These are phyloP conservation scores for Nelumbo lutea DNA, from an alignment of 164 flowering plant species.

Conservation along the genomic window DNA sequence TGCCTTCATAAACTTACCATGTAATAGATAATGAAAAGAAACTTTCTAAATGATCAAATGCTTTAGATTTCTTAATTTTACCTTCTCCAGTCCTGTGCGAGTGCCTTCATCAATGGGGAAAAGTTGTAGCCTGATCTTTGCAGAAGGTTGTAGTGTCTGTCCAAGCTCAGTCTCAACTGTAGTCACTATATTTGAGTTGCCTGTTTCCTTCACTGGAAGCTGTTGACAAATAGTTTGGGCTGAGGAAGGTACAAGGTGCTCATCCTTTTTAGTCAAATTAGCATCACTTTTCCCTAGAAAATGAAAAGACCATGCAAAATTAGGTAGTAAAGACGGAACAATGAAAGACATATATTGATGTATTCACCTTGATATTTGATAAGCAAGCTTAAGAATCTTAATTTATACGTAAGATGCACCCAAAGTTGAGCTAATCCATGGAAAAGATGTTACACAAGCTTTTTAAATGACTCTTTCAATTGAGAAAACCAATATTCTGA, in stretches of 20 bases:
- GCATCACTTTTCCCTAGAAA: slow-evolving; percentile 17
- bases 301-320: neutral
- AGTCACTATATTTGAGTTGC: slow-evolving; percentile 2
- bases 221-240: slow-evolving; percentile 16
- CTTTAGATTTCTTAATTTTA: slow-evolving; percentile 14
- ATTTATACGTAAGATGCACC: too few relatives aligned
- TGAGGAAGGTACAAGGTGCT: slow-evolving; percentile 9
- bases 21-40: neutral
- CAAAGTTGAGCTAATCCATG: too few relatives aligned
- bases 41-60: neutral
- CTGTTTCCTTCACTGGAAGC: slow-evolving; percentile 1
- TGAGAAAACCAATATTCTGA: too few relatives aligned
- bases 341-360: neutral
- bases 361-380: too few relatives aligned
- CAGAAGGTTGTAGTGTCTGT: slow-evolving; percentile 17
- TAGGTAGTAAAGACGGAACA: neutral
- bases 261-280: slow-evolving; percentile 14
- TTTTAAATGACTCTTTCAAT: too few relatives aligned
- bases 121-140: slow-evolving; percentile 63
- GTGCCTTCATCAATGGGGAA: slow-evolving; percentile 61
- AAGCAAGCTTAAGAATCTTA: too few relatives aligned
- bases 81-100: slow-evolving; percentile 66
- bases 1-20: neutral
- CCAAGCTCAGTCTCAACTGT: slow-evolving; percentile 9
- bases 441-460: too few relatives aligned